Percentiles rank a stretch among this genome's conserved stretches.
These are phyloP conservation scores for Nicotiana obtusifolia DNA, from an alignment of 257 asterid genomes.

Conservation along the genomic window DNA sequence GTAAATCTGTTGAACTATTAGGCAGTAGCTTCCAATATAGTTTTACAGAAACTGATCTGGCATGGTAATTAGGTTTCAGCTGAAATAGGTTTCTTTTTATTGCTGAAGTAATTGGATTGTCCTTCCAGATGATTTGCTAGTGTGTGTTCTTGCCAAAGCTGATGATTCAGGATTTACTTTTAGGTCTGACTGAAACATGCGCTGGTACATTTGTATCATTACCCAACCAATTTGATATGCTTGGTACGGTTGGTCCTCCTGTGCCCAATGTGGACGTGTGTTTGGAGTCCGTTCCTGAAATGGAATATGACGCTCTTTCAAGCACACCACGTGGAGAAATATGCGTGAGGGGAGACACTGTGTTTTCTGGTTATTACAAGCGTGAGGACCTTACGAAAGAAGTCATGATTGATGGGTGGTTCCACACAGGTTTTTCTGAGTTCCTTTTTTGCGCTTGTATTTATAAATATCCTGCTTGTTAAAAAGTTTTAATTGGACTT, in stretches of 20 bases:
- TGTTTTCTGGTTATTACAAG: conserved; percentile 85
- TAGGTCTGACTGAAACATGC: conserved; percentile 95
- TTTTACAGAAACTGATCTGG: neutral
- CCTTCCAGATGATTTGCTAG: neutral
- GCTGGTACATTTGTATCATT: conserved; percentile 89
- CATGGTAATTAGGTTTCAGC: neutral
- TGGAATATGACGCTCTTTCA: conserved; percentile 91
- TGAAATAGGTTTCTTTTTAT: neutral
- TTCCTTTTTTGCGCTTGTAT: neutral
- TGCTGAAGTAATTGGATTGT: neutral
- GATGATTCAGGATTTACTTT: conserved; percentile 2
- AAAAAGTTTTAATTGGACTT: neutral
- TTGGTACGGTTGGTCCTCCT: conserved; percentile 97
- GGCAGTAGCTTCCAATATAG: neutral
- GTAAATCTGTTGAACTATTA: neutral
- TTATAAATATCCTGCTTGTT: neutral
- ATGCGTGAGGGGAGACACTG: conserved; percentile 75
- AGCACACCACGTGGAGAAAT: conserved; percentile 84
- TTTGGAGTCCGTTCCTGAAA: conserved; percentile 96
- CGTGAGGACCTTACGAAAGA: conserved; percentile 94
- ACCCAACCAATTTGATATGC: conserved; percentile 70
- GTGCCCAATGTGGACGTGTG: conserved; percentile 88
- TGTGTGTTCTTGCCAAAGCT: neutral
- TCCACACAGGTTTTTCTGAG: conserved; percentile 77
- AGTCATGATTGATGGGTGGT: conserved; percentile 87